Evolutionary conservation across 176 grass and related monocot genomes (phyloP).

Genomic region (Eremochloa ophiuroides): DNA sequence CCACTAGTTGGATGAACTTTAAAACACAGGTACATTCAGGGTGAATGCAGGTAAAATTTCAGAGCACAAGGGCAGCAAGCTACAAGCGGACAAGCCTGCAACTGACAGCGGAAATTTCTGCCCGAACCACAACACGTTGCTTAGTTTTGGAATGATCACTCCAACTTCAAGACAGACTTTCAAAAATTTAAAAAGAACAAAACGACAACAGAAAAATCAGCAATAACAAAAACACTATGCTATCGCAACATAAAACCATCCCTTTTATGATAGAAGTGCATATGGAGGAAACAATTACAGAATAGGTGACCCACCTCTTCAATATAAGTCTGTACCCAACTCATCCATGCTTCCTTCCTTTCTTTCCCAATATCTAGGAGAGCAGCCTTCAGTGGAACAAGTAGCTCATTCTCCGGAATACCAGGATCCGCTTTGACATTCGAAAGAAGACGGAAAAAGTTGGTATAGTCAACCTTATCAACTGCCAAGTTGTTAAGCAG

Average conservation of each 20-base stretch:
- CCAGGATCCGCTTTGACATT: conserved; percentile 71
- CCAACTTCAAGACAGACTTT: neutral
- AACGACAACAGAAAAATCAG: neutral
- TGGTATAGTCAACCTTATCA: conserved; percentile 98
- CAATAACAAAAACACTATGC: neutral
- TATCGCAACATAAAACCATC: neutral
- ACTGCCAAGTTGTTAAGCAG: conserved; percentile 81
- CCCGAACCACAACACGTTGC: neutral
- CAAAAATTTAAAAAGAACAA: neutral
- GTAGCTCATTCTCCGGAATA: conserved; percentile 63
- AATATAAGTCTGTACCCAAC: conserved; percentile 88
- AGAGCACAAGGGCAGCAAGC: neutral
- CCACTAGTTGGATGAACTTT: neutral
- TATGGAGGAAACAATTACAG: neutral
- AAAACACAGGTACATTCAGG: neutral
- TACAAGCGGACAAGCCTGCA: neutral
- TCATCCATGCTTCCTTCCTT: conserved; percentile 94
- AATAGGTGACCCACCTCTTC: conserved; percentile 65
- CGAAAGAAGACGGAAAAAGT: conserved; percentile 88
- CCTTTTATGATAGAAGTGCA: neutral
- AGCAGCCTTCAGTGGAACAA: conserved; percentile 85
- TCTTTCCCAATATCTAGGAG: conserved; percentile 95
- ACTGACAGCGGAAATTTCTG: neutral
- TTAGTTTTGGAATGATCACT: neutral
- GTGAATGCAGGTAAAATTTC: neutral